Conservation (phyloP, 2,329 filamentous ascomycete genomes). For the Pseudocercospora macadamiae region DNA sequence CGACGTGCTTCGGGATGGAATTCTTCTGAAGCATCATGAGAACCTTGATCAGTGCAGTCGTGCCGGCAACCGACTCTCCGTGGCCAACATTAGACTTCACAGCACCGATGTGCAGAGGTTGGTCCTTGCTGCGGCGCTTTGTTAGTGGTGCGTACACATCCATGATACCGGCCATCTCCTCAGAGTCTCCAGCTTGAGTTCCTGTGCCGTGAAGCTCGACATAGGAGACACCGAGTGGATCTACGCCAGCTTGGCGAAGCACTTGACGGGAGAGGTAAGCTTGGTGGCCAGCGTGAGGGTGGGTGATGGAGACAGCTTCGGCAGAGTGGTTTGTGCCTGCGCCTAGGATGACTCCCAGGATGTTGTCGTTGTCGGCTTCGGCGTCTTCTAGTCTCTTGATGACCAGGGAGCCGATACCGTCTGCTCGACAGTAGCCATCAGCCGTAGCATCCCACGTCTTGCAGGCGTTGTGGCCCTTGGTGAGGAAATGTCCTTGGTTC, state of each 20-base stretch:
- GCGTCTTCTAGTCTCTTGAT: slow-evolving; percentile 39
- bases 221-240: slow-evolving; percentile 17
- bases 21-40: slow-evolving; percentile 41
- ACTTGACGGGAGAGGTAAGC: slow-evolving; percentile 9
- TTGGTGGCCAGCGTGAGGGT: slow-evolving; percentile 27
- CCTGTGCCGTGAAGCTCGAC: slow-evolving; percentile 25
- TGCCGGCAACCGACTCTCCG: slow-evolving; percentile 40
- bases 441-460: slow-evolving; percentile 34
- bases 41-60: slow-evolving; percentile 39
- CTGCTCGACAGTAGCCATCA: slow-evolving; percentile 39
- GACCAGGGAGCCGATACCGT: slow-evolving; percentile 32
- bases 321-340: slow-evolving; percentile 23
- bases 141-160: slow-evolving; percentile 3
- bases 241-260: slow-evolving; percentile 16
- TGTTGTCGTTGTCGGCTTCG: slow-evolving; percentile 38
- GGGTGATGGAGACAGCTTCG: slow-evolving; percentile 22
- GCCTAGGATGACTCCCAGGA: slow-evolving; percentile 17
- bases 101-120: slow-evolving; percentile 35
- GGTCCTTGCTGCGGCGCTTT: slow-evolving; percentile 7
- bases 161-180: slow-evolving; percentile 13
- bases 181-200: slow-evolving; percentile 18
- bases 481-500: slow-evolving; percentile 33
- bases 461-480: slow-evolving; percentile 25
- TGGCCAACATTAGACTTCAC: slow-evolving; percentile 44
- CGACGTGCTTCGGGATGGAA: slow-evolving; percentile 36